A percentile compares a stretch with the other conserved stretches of the same genome.
phyloP scores from a whole-genome alignment of 257 asterid species.

The Fraxinus anomala region DNA sequence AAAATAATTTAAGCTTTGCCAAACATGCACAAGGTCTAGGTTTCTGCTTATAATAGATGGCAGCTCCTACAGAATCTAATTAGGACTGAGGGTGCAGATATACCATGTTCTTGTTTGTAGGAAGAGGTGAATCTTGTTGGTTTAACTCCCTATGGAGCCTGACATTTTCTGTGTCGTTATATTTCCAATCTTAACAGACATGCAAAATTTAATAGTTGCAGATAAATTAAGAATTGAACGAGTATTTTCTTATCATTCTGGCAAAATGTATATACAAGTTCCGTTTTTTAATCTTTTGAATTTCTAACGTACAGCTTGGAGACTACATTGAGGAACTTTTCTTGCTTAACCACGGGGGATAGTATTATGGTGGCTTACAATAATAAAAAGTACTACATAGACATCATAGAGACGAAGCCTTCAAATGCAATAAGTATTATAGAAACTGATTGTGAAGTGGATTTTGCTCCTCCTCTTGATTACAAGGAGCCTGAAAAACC shows the following conservation, averaged over 20 bases:
- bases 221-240: not conserved
- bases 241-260: not conserved
- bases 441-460: slow-evolving; percentile 99
- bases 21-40: not conserved
- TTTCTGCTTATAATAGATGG: not conserved
- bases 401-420: slow-evolving; percentile 95
- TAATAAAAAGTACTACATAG: slow-evolving; percentile 88
- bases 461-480: slow-evolving; percentile 98
- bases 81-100: not conserved
- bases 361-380: slow-evolving; percentile 99
- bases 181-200: not conserved
- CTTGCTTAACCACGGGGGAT: slow-evolving; percentile 95
- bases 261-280: not conserved
- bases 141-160: not conserved
- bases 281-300: slow-evolving; percentile 16
- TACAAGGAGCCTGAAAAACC: slow-evolving; percentile 93
- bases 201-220: not conserved
- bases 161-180: not conserved
- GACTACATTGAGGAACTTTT: slow-evolving; percentile 93
- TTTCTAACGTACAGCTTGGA: slow-evolving; percentile 68
- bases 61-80: not conserved
- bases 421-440: slow-evolving; percentile 85
- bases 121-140: not conserved
- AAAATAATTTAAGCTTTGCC: no score
- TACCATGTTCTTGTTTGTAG: not conserved